A percentile compares a stretch with the other conserved stretches of the same genome.
These are phyloP conservation scores for Gomphus bonarii DNA, from an alignment of 1,284 basidiomycete species.

Conservation along the genomic window DNA sequence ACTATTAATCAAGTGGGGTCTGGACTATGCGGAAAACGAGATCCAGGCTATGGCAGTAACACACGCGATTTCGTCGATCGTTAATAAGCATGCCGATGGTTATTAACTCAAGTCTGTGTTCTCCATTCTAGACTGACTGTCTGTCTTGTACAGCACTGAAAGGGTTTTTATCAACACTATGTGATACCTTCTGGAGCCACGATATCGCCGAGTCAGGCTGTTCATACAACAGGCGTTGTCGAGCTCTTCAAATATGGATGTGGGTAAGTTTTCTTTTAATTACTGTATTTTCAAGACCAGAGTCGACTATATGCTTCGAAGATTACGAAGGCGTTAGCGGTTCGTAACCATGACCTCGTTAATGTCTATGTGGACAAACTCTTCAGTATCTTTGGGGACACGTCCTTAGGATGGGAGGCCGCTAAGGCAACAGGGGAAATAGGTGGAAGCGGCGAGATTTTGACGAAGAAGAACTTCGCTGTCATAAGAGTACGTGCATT, in stretches of 20 bases:
- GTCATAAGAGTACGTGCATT: slow-evolving; percentile 52
- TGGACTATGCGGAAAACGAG: slow-evolving; percentile 37
- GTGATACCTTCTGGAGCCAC: slow-evolving; percentile 36
- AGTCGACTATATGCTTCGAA: slow-evolving; percentile 22
- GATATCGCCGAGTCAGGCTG: slow-evolving; percentile 28
- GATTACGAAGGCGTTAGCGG: slow-evolving; percentile 72
- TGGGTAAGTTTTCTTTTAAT: slow-evolving; percentile 41
- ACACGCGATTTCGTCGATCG: slow-evolving; percentile 53
- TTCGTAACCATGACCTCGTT: slow-evolving; percentile 56
- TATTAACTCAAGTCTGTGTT: neutral
- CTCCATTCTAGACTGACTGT: neutral
- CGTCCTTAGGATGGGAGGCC: slow-evolving; percentile 50
- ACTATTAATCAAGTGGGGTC: slow-evolving; percentile 47
- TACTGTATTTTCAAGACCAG: slow-evolving; percentile 10
- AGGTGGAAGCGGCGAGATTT: slow-evolving; percentile 43
- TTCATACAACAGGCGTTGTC: slow-evolving; percentile 32
- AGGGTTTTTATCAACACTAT: slow-evolving; percentile 32
- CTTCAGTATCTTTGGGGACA: slow-evolving; percentile 59
- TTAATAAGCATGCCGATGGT: slow-evolving; percentile 73
- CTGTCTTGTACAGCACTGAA: slow-evolving; percentile 30
- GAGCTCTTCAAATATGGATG: slow-evolving; percentile 53
- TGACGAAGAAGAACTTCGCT: slow-evolving; percentile 71
- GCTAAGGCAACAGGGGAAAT: slow-evolving; percentile 66
- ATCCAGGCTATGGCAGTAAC: slow-evolving; percentile 51
- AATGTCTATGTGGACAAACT: slow-evolving; percentile 51